Percentiles rank a stretch among this genome's conserved stretches.
Evolutionary conservation across 192 early-diverging fungal genomes (phyloP).

Genomic region (Coemansia sp.): DNA sequence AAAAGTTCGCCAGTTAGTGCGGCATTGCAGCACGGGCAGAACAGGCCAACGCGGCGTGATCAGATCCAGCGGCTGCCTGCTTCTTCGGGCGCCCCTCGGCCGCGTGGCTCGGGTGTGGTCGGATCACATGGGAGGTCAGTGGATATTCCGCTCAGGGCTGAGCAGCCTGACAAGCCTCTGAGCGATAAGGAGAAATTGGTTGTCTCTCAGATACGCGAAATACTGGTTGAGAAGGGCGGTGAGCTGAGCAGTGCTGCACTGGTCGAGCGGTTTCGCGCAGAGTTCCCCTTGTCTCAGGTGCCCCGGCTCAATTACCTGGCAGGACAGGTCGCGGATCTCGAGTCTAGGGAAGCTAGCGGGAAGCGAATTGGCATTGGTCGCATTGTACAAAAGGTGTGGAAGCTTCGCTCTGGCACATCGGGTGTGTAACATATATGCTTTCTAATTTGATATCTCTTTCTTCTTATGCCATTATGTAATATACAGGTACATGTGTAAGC

Average conservation of each 20-base stretch:
- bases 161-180: background rate
- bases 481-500: background rate
- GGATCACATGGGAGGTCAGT: constrained; percentile 15
- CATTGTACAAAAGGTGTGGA: constrained; percentile 51
- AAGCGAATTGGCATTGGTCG: constrained; percentile 42
- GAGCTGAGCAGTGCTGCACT: constrained; percentile 28
- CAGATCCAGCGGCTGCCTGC: constrained; percentile 12
- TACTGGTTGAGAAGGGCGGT: constrained; percentile 29
- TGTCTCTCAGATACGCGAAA: constrained; percentile 17
- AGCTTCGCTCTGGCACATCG: constrained; percentile 14
- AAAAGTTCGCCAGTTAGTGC: constrained; percentile 5
- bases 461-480: background rate
- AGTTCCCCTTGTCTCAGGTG: constrained; percentile 18
- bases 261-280: constrained; percentile 22
- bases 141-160: background rate
- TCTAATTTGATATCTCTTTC: background rate
- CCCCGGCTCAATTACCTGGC: constrained; percentile 34
- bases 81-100: too few relatives aligned
- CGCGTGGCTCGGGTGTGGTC: background rate
- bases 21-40: constrained; percentile 1
- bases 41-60: background rate
- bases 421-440: background rate
- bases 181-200: constrained; percentile 15
- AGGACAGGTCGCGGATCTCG: constrained; percentile 28
- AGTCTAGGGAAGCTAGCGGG: constrained; percentile 10